A percentile compares a stretch with the other conserved stretches of the same genome.
Evolutionary conservation across 352 stramenopile species (phyloP).

Genomic region (Globisporangium emineosum): DNA sequence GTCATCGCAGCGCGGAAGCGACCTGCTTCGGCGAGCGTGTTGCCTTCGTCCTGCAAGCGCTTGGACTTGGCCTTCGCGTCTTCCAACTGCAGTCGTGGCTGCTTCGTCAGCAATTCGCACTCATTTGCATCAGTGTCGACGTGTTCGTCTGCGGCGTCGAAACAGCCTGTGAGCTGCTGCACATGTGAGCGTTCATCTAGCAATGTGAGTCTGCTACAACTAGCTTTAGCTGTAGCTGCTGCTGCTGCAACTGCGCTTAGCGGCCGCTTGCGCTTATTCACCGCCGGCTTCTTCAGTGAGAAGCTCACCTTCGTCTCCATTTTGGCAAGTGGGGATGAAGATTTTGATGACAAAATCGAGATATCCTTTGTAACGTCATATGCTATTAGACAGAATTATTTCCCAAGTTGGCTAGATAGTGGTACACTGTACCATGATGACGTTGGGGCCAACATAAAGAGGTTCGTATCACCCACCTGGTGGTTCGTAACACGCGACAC

Average conservation of each 20-base stretch:
- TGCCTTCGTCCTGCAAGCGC: constrained; percentile 73
- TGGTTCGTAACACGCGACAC: constrained; percentile 9
- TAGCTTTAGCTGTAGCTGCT: not conserved
- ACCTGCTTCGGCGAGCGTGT: constrained; percentile 64
- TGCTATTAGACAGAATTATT: no score
- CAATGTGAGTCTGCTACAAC: no score
- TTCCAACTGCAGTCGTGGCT: constrained; percentile 42
- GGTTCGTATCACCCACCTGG: not conserved
- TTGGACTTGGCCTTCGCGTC: constrained; percentile 50
- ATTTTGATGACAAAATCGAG: no score
- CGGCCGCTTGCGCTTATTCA: constrained; percentile 24
- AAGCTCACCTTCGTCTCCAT: constrained; percentile 29
- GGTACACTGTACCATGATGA: constrained; percentile 8
- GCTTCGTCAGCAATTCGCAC: not conserved
- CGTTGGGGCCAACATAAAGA: not conserved
- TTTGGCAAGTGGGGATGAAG: not conserved
- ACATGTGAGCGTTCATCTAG: not conserved
- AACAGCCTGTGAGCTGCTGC: constrained; percentile 14
- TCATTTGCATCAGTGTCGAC: constrained; percentile 8
- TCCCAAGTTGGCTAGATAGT: no score
- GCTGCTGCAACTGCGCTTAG: not conserved
- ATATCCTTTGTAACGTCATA: not conserved
- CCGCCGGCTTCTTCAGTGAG: constrained; percentile 18
- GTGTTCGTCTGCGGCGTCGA: constrained; percentile 6
- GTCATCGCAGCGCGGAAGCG: constrained; percentile 60